Evolutionary conservation across 2,329 filamentous ascomycete species (phyloP).

Genomic region (Ophiosphaerella narmari): DNA sequence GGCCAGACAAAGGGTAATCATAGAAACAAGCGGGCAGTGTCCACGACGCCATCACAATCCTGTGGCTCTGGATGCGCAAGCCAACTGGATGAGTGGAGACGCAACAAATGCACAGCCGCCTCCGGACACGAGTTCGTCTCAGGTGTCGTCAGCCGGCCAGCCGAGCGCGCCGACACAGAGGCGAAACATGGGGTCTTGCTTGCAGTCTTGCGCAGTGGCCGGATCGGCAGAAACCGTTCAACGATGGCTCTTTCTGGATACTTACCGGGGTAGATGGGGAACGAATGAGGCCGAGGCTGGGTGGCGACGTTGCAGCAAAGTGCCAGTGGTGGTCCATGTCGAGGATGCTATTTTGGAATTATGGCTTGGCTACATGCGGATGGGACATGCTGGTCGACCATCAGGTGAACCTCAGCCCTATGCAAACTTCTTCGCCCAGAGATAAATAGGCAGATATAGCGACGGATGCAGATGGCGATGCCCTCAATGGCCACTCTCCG

Average conservation of each 20-base stretch:
- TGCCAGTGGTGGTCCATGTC: too few relatives aligned
- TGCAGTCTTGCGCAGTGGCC: conserved; percentile 3
- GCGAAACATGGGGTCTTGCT: conserved; percentile 27
- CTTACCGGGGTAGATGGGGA: not conserved
- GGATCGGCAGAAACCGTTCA: conserved; percentile 6
- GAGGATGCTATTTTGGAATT: conserved; percentile 22
- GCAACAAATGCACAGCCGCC: conserved; percentile 23
- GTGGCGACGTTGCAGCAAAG: not conserved
- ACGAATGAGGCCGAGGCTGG: not conserved
- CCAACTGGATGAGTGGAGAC: conserved; percentile 4
- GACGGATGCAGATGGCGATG: not conserved
- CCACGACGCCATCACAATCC: not conserved
- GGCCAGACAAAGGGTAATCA: conserved; percentile 12
- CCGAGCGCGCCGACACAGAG: conserved; percentile 27
- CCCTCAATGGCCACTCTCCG: conserved; percentile 28
- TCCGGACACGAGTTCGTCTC: conserved; percentile 27
- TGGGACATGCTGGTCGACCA: conserved; percentile 6
- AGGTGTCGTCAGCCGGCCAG: conserved; percentile 40
- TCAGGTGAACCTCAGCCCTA: conserved; percentile 11
- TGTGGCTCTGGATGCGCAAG: not conserved
- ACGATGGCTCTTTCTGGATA: not conserved
- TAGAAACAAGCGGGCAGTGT: conserved; percentile 16
- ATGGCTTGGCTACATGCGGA: conserved; percentile 9
- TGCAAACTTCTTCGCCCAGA: not conserved
- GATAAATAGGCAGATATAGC: not conserved